Percentiles rank a stretch among this genome's conserved stretches.
phyloP scores from a whole-genome alignment of 2,329 filamentous ascomycete species.

The Alternaria rosae region DNA sequence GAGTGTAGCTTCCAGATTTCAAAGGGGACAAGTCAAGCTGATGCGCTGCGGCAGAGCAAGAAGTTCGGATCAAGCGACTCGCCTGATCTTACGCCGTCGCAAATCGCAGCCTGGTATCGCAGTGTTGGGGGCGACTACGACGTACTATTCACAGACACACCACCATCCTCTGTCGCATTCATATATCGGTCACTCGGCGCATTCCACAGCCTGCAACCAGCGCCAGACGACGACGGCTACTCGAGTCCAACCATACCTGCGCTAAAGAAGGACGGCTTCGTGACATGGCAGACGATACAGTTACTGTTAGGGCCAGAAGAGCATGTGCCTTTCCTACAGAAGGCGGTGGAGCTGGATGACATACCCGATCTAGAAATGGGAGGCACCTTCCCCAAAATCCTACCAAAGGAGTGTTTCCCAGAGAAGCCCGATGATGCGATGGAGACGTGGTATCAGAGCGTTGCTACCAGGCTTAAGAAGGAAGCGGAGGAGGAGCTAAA shows the following conservation, averaged over 20 bases:
- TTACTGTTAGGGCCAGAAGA: conserved; percentile 86
- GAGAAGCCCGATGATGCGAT: conserved; percentile 77
- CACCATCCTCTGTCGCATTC: conserved; percentile 79
- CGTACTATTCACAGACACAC: conserved; percentile 77
- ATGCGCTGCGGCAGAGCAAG: conserved; percentile 44
- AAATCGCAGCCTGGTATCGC: conserved; percentile 60
- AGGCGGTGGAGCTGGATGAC: conserved; percentile 78
- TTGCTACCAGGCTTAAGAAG: conserved; percentile 72
- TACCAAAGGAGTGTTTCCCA: conserved; percentile 76
- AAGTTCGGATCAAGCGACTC: conserved; percentile 55
- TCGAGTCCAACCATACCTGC: conserved; percentile 80
- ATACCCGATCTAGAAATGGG: conserved; percentile 75
- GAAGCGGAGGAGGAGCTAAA: conserved; percentile 60
- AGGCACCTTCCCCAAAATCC: conserved; percentile 63
- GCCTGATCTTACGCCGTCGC: conserved; percentile 57
- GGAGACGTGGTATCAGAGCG: conserved; percentile 82
- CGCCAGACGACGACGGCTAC: conserved; percentile 69
- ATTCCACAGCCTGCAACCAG: conserved; percentile 83
- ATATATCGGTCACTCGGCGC: conserved; percentile 93
- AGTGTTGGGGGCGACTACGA: conserved; percentile 57
- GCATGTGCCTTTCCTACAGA: conserved; percentile 83
- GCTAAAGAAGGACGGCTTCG: conserved; percentile 82
- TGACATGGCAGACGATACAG: conserved; percentile 93
- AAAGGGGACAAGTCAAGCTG: conserved; percentile 5
- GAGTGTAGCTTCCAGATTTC: background rate